These are phyloP conservation scores for Xylariaceae sp. DNA, from an alignment of 2,329 filamentous ascomycete genomes.

Conservation along the genomic window DNA sequence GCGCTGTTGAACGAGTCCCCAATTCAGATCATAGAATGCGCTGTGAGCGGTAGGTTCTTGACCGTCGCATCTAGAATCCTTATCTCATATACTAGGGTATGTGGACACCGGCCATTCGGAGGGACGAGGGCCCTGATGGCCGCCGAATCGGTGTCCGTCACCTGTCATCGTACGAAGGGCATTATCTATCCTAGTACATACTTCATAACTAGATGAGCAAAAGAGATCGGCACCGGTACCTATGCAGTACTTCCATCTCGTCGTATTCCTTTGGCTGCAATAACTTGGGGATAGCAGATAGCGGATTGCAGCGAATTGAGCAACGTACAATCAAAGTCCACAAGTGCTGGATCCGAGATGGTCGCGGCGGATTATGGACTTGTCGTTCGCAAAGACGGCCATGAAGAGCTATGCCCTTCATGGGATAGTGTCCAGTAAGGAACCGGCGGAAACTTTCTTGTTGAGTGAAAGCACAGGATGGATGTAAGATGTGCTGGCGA, in stretches of 20 bases:
- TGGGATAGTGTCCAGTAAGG: slow-evolving; percentile 21
- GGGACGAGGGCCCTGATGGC: slow-evolving; percentile 25
- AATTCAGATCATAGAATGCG: slow-evolving; percentile 5
- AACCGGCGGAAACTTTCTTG: slow-evolving; percentile 26
- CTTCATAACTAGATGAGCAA: slow-evolving; percentile 20
- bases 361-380: slow-evolving; percentile 27
- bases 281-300: slow-evolving; percentile 29
- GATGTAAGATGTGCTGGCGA: slow-evolving; percentile 41
- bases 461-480: slow-evolving; percentile 22
- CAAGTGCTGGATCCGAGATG: slow-evolving; percentile 29
- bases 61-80: slow-evolving; percentile 30
- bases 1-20: background rate
- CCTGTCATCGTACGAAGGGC: slow-evolving; percentile 16
- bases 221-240: slow-evolving; percentile 34
- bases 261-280: slow-evolving; percentile 36
- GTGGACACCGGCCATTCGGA: slow-evolving; percentile 6
- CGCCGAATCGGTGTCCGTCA: slow-evolving; percentile 16
- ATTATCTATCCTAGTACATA: slow-evolving; percentile 2
- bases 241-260: slow-evolving; percentile 39
- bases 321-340: slow-evolving; percentile 25
- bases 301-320: slow-evolving; percentile 12
- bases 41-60: slow-evolving; percentile 24
- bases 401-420: slow-evolving; percentile 13
- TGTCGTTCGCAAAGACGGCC: slow-evolving; percentile 8
- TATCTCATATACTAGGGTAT: slow-evolving; percentile 17